Evolutionary conservation across 2,329 filamentous ascomycete genomes (phyloP), one percentile per base, ranked within the genome.

Genomic region (Pseudovirgaria hyperparasitica): DNA sequence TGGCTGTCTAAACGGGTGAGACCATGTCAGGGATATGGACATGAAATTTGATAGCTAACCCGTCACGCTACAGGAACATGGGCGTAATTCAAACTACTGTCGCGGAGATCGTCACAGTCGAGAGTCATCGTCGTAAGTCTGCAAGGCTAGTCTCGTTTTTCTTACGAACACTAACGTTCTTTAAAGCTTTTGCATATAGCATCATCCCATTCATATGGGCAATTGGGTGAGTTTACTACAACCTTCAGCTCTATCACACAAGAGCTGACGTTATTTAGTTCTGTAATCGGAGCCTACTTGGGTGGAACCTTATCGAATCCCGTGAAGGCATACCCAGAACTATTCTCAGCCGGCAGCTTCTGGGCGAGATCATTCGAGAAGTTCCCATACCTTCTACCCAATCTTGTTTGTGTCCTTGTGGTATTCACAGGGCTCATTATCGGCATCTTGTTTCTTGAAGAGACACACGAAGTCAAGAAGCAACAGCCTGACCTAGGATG

Each of bases 171-270:
- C 44, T 55, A 39, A 54, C 32, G 38, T 23, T 30, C 16, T 28
- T 23, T 19, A 31, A 34, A 85, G 80, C 86, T 40, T 82, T 82
- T 42, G 90, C 87, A 26, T 98, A 92, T 58, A 84, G 87, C 9
- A 86, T 96, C 41, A 94, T 98, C 85, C 90, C 90, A 5, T 84
- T 93, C 50, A 82, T 96, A 15, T 98, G 90, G 90, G 94, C 86
- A 50, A 68, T 98, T 46, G 90, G 90, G 65, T 82, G 63, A 58
- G 51, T 43, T 36, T 36, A 32, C 28, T 33, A 30, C 33, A 29
- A 20, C 28, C 6, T 17, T 21, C 19, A 13, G 20, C 27, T 16
- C 31, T 29, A 25, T 31, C 27, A 37, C 35, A 25, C 29, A 19
- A 31, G 40, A 49, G 43, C 41, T 31, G 34, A 41, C 42, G 13